Percentiles rank a stretch among this genome's conserved stretches.
phyloP scores from a whole-genome alignment of 139 green algal genomes.

The Diplosphaera chodatii region DNA sequence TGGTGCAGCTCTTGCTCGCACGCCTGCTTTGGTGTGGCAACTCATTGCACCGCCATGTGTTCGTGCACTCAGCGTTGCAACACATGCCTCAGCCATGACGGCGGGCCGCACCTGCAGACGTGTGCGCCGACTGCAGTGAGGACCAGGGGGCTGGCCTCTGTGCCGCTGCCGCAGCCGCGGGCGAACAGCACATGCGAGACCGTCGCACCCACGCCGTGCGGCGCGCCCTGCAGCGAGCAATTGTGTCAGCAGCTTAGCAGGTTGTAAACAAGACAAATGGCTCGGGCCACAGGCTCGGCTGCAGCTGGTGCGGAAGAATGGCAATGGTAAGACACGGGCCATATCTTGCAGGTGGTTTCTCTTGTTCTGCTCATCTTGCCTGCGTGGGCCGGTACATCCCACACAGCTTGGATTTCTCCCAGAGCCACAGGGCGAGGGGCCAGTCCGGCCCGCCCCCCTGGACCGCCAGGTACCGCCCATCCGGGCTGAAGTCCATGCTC shows the following conservation, averaged over 20 bases:
- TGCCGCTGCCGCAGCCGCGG: conserved; percentile 20
- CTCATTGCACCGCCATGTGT: no score
- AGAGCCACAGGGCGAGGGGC: conserved; percentile 80
- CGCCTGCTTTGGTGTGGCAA: no score
- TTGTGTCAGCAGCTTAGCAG: neutral
- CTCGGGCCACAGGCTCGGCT: no score
- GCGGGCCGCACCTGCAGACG: conserved; percentile 61
- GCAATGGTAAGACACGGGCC: no score
- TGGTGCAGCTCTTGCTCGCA: no score
- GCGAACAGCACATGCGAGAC: conserved; percentile 50
- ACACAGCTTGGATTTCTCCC: conserved; percentile 83
- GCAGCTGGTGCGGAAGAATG: conserved; percentile 30
- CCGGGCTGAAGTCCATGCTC: conserved; percentile 73
- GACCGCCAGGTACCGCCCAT: conserved; percentile 71
- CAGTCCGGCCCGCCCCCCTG: conserved; percentile 82
- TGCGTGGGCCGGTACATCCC: conserved; percentile 14
- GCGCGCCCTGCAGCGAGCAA: neutral
- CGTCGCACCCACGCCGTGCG: neutral
- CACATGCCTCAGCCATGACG: neutral
- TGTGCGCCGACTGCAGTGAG: conserved; percentile 55
- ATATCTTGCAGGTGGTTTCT: no score
- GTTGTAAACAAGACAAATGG: no score
- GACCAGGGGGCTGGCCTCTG: conserved; percentile 17
- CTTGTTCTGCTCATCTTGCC: conserved; percentile 22
- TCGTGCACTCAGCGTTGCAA: no score